Conservation (phyloP, 75 land plant species). For the Ceratopteris richardii region DNA sequence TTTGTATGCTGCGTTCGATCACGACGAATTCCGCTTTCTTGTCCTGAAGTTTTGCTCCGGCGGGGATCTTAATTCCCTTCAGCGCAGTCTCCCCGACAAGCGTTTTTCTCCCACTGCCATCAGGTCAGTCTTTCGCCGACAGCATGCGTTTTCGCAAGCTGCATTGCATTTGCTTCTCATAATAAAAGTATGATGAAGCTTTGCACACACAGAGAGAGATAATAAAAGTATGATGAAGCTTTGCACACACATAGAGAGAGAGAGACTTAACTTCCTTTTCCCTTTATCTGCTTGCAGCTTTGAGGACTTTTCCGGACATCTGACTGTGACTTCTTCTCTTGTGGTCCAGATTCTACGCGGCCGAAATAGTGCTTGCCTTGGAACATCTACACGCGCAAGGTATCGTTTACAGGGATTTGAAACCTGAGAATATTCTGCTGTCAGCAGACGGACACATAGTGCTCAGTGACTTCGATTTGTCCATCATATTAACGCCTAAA, state of each 20-base stretch:
- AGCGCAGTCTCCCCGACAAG: conserved; percentile 46
- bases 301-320: too few species aligned
- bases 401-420: conserved; percentile 68
- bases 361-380: conserved; percentile 59
- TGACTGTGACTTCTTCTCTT: too few species aligned
- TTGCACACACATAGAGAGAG: too few species aligned
- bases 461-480: conserved; percentile 80
- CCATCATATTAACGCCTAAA: conserved; percentile 29
- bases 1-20: conserved; percentile 12
- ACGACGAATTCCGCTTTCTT: conserved; percentile 9
- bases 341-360: conserved; percentile 55
- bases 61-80: conserved; percentile 43
- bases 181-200: too few species aligned
- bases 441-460: conserved; percentile 63
- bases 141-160: not conserved
- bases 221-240: too few species aligned
- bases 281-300: too few species aligned
- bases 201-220: too few species aligned
- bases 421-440: conserved; percentile 77
- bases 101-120: conserved; percentile 58
- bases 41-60: conserved; percentile 54
- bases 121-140: conserved; percentile 13
- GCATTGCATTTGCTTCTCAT: too few species aligned
- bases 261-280: too few species aligned
- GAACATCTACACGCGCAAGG: conserved; percentile 54